Conservation (phyloP, 1,139 yeast species). For the Diutina rugosa region DNA sequence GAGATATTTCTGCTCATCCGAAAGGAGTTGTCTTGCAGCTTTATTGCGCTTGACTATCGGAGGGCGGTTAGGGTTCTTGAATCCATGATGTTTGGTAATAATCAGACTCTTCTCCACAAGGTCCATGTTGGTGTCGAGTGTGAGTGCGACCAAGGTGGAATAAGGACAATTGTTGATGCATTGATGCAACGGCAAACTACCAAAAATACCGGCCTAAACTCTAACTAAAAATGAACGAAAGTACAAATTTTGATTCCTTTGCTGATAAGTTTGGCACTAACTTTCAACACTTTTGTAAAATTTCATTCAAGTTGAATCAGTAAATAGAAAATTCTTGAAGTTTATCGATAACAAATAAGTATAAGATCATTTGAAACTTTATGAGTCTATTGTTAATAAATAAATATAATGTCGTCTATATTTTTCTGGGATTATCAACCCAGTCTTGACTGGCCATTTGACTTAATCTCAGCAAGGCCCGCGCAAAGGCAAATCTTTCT, state of each 20-base stretch:
- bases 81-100: slow-evolving; percentile 31
- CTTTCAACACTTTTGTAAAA: no score
- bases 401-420: not conserved
- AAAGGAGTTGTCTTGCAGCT: slow-evolving; percentile 59
- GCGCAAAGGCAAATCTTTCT: slow-evolving; percentile 91
- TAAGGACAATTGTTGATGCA: no score
- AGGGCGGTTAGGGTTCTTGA: slow-evolving; percentile 40
- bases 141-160: not conserved
- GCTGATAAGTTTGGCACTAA: no score
- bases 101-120: slow-evolving; percentile 10
- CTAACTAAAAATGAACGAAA: not conserved
- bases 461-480: slow-evolving; percentile 80
- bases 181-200: no score
- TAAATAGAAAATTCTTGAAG: no score
- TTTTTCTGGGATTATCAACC: slow-evolving; percentile 34
- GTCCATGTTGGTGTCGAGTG: not conserved
- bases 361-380: no score
- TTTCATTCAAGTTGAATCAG: no score
- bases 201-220: not conserved
- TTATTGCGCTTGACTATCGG: slow-evolving; percentile 46
- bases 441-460: slow-evolving; percentile 94
- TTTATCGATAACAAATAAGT: no score
- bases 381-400: not conserved
- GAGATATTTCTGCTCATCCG: slow-evolving; percentile 65
- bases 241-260: no score